phyloP scores from a whole-genome alignment of 768 basidiomycete species.

The Leucocoprinus leucothites region DNA sequence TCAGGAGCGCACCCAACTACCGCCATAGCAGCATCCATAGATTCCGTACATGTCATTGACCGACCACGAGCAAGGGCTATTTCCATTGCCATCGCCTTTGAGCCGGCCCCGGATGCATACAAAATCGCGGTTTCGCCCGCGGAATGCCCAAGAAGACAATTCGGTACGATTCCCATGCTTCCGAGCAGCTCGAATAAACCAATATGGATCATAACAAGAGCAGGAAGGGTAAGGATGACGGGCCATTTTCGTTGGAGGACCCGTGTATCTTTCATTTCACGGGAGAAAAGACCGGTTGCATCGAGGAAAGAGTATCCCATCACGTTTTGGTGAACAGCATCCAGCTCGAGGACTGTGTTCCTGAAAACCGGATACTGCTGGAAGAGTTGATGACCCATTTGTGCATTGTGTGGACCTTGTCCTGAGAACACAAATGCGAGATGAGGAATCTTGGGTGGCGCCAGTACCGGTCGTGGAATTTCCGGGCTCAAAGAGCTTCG shows the following conservation, averaged over 20 bases:
- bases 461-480: conserved; percentile 26
- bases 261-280: conserved; percentile 5
- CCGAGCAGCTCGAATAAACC: conserved; percentile 39
- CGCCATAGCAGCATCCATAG: conserved; percentile 39
- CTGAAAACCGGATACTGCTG: conserved; percentile 32
- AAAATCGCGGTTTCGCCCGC: conserved; percentile 44
- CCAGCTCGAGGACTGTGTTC: conserved; percentile 33
- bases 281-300: conserved; percentile 33
- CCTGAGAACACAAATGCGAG: conserved; percentile 30
- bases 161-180: conserved; percentile 32
- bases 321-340: conserved; percentile 25
- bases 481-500: conserved; percentile 23
- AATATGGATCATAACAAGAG: conserved; percentile 43
- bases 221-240: conserved; percentile 35
- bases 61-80: conserved; percentile 40
- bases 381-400: conserved; percentile 30
- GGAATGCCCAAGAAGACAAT: conserved; percentile 43
- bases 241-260: conserved; percentile 25
- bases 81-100: conserved; percentile 38
- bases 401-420: conserved; percentile 23
- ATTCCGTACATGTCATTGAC: conserved; percentile 31
- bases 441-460: conserved; percentile 22
- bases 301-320: conserved; percentile 34
- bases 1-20: conserved; percentile 33
- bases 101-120: conserved; percentile 40